A percentile compares a stretch with the other conserved stretches of the same genome.
These are phyloP conservation scores for Boletales sp. DNA, from an alignment of 768 basidiomycete species.

Conservation along the genomic window DNA sequence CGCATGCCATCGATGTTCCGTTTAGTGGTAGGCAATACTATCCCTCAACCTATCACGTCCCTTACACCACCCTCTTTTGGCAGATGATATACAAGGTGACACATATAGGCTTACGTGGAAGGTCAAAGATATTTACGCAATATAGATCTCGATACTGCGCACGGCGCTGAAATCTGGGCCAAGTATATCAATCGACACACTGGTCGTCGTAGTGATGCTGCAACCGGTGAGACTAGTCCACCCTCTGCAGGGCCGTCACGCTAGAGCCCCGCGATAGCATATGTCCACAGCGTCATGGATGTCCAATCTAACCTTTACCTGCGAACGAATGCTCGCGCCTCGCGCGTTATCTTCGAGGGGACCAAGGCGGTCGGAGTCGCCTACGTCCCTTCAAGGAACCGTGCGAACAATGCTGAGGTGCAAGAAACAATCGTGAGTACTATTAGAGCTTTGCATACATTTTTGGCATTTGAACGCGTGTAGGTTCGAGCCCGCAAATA, in stretches of 20 bases:
- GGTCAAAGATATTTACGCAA: neutral
- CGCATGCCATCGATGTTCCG: slow-evolving; percentile 57
- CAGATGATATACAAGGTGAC: slow-evolving; percentile 62
- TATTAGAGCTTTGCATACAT: neutral
- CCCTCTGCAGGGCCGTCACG: neutral
- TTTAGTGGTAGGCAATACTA: slow-evolving; percentile 50
- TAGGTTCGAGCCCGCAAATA: slow-evolving; percentile 56
- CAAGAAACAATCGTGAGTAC: slow-evolving; percentile 51
- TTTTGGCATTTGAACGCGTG: neutral
- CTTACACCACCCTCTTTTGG: neutral
- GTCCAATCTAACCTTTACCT: slow-evolving; percentile 64
- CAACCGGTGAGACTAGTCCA: slow-evolving; percentile 44
- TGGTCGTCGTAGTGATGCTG: slow-evolving; percentile 68
- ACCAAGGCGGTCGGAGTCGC: slow-evolving; percentile 69
- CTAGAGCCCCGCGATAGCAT: slow-evolving; percentile 36
- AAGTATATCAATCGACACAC: slow-evolving; percentile 76
- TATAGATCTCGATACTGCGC: slow-evolving; percentile 52
- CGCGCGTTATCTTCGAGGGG: slow-evolving; percentile 69
- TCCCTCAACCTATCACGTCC: neutral
- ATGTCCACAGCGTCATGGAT: slow-evolving; percentile 71
- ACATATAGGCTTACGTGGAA: neutral
- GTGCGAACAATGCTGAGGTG: slow-evolving; percentile 46
- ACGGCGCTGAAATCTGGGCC: slow-evolving; percentile 70
- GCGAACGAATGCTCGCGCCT: slow-evolving; percentile 62
- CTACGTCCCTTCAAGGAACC: slow-evolving; percentile 62